Percentiles rank a stretch among this genome's conserved stretches.
Conservation (phyloP, 768 basidiomycete species). For the Trametes elegans region DNA sequence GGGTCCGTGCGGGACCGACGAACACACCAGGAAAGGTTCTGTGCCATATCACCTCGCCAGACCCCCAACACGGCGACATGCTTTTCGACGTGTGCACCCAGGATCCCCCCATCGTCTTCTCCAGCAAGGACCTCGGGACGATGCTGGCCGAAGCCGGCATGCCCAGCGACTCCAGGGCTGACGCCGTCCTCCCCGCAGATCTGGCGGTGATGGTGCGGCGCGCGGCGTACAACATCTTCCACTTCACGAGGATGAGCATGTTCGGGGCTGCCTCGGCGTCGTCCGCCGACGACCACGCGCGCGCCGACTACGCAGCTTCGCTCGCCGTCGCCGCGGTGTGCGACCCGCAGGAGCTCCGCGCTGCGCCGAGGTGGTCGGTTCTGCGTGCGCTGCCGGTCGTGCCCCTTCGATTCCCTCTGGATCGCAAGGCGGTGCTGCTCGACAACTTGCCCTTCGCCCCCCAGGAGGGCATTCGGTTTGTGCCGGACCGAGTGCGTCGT, state of each 20-base stretch:
- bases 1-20: constrained; percentile 49
- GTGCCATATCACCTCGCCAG: constrained; percentile 43
- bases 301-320: constrained; percentile 23
- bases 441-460: neutral
- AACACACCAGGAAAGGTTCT: constrained; percentile 58
- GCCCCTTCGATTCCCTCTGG: neutral
- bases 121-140: constrained; percentile 3
- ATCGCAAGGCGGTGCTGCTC: neutral
- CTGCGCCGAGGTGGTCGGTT: neutral
- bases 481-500: no score
- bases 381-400: neutral
- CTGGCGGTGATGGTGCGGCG: constrained; percentile 7
- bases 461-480: no score
- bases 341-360: neutral
- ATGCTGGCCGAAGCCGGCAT: constrained; percentile 18
- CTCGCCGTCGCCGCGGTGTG: constrained; percentile 12
- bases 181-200: constrained; percentile 20
- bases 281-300: neutral
- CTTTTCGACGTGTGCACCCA: constrained; percentile 43
- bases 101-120: constrained; percentile 17
- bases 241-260: neutral
- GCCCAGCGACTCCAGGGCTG: neutral
- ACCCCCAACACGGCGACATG: constrained; percentile 35
- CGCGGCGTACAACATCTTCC: constrained; percentile 15
- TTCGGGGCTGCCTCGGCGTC: constrained; percentile 2